Evolutionary conservation across 139 green algal species (phyloP), one percentile per base, ranked within the genome.

Genomic region (Zygnema cylindricum): DNA sequence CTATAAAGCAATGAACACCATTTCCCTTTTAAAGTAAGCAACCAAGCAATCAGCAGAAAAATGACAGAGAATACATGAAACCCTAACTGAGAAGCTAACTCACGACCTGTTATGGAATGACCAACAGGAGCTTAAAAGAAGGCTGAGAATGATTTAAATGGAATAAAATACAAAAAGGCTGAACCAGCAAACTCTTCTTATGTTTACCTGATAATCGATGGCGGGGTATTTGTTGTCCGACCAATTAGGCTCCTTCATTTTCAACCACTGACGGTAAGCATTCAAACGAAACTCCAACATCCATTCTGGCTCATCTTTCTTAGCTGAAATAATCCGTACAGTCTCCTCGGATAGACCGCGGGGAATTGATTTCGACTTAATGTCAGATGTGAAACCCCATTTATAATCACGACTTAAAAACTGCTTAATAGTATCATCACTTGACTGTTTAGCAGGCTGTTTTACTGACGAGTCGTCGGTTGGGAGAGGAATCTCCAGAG

Each of bases 291-390:
- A 99, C 41, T 99, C 97, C 33, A 99, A 95, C 94, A 99, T 95
- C 98, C 98, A 99, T 41, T 99, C 96, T 16, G 98, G 98, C 94
- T 99, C 98, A 1, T 97, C 93, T 94, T 99, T 99, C 94, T 99
- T 99, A 39, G 94, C 94, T 0, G 95, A 98, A 49, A 99, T 99
- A 11, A 97, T 94, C 0, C 97, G 92, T 35, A 99, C 97, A 7
- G 97, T 96, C n/a, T 98, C 96, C 93, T 99, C 96, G 84, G 94
- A 92, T 1, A 99, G 90, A 32, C 97, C 97, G 77, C 95, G 95
- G 0, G 93, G 92, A 76, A 98, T 98, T 0, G 94, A 95, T 0
- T 97, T 95, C 2, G 90, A 95, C 94, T 99, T 96, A 78, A 99
- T 99, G 69, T 97, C 91, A 0, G 97, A 97, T 71, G 94, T 95